Percentiles rank a stretch among this genome's conserved stretches.
phyloP scores from a whole-genome alignment of 2,329 filamentous ascomycete genomes.

The Waltergamsia citrina region DNA sequence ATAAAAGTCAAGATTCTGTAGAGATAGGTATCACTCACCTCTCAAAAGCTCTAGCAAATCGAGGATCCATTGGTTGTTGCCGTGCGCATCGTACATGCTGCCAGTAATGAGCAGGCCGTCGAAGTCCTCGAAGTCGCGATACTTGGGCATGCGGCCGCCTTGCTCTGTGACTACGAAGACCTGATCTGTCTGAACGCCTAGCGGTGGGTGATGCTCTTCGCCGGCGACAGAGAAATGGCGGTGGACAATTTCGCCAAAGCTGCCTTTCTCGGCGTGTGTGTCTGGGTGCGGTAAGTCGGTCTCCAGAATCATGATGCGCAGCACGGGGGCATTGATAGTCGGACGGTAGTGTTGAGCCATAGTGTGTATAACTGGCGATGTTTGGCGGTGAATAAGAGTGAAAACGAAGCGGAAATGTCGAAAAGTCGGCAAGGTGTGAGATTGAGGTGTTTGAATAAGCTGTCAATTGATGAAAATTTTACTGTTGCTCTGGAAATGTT shows the following conservation, averaged over 20 bases:
- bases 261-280: conserved; percentile 35
- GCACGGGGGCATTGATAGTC: conserved; percentile 12
- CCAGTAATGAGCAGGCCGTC: conserved; percentile 71
- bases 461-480: no score
- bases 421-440: no score
- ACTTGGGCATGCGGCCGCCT: conserved; percentile 34
- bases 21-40: conserved; percentile 16
- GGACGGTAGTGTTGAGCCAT: conserved; percentile 17
- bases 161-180: conserved; percentile 42
- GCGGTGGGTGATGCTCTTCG: conserved; percentile 37
- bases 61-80: conserved; percentile 63
- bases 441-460: no score
- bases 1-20: background rate
- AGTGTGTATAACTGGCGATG: background rate
- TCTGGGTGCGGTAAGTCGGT: conserved; percentile 46
- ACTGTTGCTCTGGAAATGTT: no score
- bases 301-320: conserved; percentile 43
- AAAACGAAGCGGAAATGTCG: background rate
- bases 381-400: background rate
- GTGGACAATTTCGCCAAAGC: conserved; percentile 44
- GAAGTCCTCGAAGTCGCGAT: conserved; percentile 46
- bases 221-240: conserved; percentile 41
- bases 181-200: conserved; percentile 44
- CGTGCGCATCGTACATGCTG: conserved; percentile 60
- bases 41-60: conserved; percentile 51